These are phyloP conservation scores for Yamagishiella unicocca DNA, from an alignment of 139 green algal genomes.

Conservation along the genomic window DNA sequence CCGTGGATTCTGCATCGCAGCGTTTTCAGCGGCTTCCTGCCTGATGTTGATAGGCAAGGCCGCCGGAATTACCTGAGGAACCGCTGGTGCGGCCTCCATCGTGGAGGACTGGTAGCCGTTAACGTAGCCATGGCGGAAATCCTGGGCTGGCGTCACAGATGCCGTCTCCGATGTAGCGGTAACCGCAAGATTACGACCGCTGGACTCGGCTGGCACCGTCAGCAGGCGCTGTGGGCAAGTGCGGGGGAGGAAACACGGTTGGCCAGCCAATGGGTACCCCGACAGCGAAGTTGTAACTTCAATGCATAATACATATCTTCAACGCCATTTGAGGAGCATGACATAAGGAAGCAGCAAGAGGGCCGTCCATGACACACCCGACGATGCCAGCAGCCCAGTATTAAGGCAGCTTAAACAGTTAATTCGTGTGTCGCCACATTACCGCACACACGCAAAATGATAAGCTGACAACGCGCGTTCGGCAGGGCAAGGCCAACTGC, in stretches of 20 bases:
- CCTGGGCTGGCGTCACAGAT: neutral
- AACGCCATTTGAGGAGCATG: neutral
- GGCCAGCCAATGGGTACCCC: neutral
- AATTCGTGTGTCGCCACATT: neutral
- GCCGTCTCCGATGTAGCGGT: neutral
- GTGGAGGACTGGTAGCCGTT: slow-evolving; percentile 18
- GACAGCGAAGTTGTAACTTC: neutral
- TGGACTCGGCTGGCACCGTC: neutral
- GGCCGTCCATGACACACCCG: neutral
- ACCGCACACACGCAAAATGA: neutral
- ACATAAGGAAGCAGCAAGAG: neutral
- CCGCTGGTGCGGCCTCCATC: slow-evolving; percentile 33
- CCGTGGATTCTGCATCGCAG: too few species aligned
- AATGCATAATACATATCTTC: neutral
- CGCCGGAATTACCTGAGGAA: slow-evolving; percentile 40
- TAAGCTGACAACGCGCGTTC: neutral
- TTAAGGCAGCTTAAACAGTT: neutral
- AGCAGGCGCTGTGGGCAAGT: slow-evolving; percentile 13
- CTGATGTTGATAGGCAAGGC: too few species aligned
- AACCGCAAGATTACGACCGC: neutral
- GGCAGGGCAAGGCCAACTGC: neutral
- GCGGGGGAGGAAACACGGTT: neutral
- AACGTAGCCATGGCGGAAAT: slow-evolving; percentile 11
- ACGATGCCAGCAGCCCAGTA: neutral
- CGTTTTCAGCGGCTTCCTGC: too few species aligned